These are phyloP conservation scores for Actinidia polygama DNA, from an alignment of 179 eudicot genomes.

Conservation along the genomic window DNA sequence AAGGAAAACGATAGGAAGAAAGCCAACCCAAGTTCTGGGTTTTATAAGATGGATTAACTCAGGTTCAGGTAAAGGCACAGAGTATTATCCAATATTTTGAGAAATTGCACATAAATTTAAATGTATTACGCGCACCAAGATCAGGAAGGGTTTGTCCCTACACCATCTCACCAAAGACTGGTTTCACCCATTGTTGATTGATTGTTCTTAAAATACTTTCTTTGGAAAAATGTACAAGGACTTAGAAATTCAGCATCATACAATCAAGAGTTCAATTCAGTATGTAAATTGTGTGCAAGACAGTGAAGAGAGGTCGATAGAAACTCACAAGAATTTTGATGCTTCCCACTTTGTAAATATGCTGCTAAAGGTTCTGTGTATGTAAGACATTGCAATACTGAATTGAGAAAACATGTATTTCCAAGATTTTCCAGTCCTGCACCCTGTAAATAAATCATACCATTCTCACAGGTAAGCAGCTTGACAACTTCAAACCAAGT, in stretches of 20 bases:
- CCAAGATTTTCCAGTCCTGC: conserved; percentile 94
- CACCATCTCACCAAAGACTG: neutral
- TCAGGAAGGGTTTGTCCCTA: neutral
- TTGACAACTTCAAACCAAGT: conserved; percentile 5
- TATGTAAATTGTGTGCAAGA: neutral
- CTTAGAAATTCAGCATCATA: neutral
- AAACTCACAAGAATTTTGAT: conserved; percentile 79
- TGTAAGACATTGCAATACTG: conserved; percentile 89
- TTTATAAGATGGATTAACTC: neutral
- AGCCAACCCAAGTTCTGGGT: neutral
- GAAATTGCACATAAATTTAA: neutral
- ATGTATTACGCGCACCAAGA: neutral
- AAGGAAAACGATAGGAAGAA: neutral
- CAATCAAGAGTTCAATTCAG: neutral
- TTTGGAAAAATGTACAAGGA: neutral
- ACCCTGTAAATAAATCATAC: conserved; percentile 53
- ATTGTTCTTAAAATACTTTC: no score
- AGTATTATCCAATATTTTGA: neutral
- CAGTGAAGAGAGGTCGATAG: neutral
- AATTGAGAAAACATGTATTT: conserved; percentile 89
- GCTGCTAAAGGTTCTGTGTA: conserved; percentile 93
- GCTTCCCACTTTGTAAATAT: conserved; percentile 87
- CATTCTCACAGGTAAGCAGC: conserved; percentile 11
- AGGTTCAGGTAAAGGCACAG: neutral
- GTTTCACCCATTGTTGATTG: neutral